Evolutionary conservation across 2,329 filamentous ascomycete species (phyloP), one percentile per base, ranked within the genome.

Genomic region (Colletotrichum sp.): DNA sequence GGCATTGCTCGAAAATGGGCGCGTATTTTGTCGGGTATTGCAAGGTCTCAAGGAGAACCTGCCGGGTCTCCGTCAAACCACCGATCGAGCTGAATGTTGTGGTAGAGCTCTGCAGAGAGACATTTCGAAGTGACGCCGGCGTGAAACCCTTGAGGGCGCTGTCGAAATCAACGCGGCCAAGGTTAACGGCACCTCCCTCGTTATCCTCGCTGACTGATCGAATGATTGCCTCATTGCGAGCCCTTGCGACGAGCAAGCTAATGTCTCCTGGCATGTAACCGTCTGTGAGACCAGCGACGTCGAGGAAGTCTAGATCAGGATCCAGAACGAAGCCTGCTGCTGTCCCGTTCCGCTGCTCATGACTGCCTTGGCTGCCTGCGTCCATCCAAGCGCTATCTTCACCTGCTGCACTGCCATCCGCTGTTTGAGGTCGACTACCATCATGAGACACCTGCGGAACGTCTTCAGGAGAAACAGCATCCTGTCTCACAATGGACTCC

Each of bases 1-100:
- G 97, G 80, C 97, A 99, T 81, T 98, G 95, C 6, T 96, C 96
- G 82, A 99, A 99, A 78, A 99, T 98, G 2, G 97, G 97, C 0
- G 97, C 97, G 82, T 99, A 99, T 75, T 97, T 98, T 2, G 98
- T 99, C 0, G 97, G 97, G 81, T 99, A 99, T 83, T 98, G 95
- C 5, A 99, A 88, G 0, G 97, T 99, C 85, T 99, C 97, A 10
- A 99, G 90, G 4, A 99, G 90, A n/a, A 95, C 95, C 80, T 96
- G 94, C 6, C 98, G 93, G 1, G 97, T 99, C 81, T 95, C 92
- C 59, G 92, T 91, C 6, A 99, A 88, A 18, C 97, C 97, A 65
- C 97, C 97, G 77, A 99, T 99, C 0, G 95, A 95, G 77, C 94
- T 93, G 84, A 98, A 99, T 9, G 95, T 98, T 0, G 95, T 98